Percentiles rank a stretch among this genome's conserved stretches.
Evolutionary conservation across 805 yeast species (phyloP).

Genomic region (Diddensiella santjacobensis): DNA sequence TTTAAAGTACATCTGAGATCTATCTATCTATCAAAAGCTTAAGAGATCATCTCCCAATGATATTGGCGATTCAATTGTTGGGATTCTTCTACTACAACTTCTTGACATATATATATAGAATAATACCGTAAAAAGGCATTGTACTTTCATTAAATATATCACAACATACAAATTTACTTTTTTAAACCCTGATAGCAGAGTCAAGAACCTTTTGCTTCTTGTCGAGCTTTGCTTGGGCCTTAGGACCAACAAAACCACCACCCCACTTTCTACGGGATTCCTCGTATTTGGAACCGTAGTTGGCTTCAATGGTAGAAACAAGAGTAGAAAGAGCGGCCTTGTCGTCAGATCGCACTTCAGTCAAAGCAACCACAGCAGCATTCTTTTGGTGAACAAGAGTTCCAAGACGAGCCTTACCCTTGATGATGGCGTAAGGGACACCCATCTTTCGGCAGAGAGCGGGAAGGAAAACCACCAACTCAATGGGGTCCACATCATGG

Average conservation of each 20-base stretch:
- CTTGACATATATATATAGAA: background rate
- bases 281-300: slow-evolving; percentile 91
- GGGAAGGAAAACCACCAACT: slow-evolving; percentile 94
- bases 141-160: background rate
- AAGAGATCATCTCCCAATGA: no score
- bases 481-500: slow-evolving; percentile 98
- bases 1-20: no score
- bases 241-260: slow-evolving; percentile 97
- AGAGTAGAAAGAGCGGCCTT: slow-evolving; percentile 91
- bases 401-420: slow-evolving; percentile 98
- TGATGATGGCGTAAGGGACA: slow-evolving; percentile 96
- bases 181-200: slow-evolving; percentile 36
- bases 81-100: background rate
- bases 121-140: background rate
- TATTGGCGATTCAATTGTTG: no score
- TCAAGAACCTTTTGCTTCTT: slow-evolving; percentile 62
- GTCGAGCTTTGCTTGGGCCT: slow-evolving; percentile 81
- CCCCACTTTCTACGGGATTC: slow-evolving; percentile 99
- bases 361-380: slow-evolving; percentile 94
- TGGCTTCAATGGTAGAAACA: slow-evolving; percentile 87
- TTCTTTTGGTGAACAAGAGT: slow-evolving; percentile 97
- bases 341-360: slow-evolving; percentile 92
- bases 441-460: slow-evolving; percentile 99
- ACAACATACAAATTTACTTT: slow-evolving; percentile 1
- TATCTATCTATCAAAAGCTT: no score